Evolutionary conservation across 208 protist species (phyloP).

Genomic region (Wallacemonas sp.): DNA sequence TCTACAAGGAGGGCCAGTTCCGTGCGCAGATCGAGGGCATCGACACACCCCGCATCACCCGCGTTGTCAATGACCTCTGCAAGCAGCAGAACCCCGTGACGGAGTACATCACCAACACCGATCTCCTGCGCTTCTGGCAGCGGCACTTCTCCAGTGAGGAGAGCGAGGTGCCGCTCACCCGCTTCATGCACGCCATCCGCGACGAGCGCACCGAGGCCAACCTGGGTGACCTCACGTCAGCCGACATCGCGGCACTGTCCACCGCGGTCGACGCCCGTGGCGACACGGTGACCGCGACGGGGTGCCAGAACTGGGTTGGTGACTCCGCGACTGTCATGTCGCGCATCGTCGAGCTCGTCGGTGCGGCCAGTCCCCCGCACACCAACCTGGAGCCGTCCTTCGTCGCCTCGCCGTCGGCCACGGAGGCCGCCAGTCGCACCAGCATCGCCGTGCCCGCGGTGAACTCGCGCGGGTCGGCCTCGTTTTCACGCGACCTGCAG

Average conservation of each 20-base stretch:
- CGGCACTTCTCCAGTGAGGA: slow-evolving; percentile 63
- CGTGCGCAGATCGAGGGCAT: slow-evolving; percentile 75
- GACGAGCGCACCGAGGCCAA: slow-evolving; percentile 17
- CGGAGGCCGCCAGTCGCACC: neutral
- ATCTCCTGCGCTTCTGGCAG: slow-evolving; percentile 75
- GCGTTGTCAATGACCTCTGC: slow-evolving; percentile 74
- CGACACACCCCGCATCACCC: slow-evolving; percentile 84
- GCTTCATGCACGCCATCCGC: slow-evolving; percentile 50
- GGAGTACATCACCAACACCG: slow-evolving; percentile 75
- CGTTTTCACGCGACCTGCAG: slow-evolving; percentile 9
- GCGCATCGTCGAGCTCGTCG: slow-evolving; percentile 22
- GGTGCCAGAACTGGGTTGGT: slow-evolving; percentile 70
- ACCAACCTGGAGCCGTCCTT: slow-evolving; percentile 12
- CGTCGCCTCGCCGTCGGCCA: slow-evolving; percentile 4
- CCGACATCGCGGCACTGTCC: slow-evolving; percentile 33
- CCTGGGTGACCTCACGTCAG: slow-evolving; percentile 17
- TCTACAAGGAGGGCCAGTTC: slow-evolving; percentile 87
- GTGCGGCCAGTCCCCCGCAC: slow-evolving; percentile 3
- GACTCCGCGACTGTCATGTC: slow-evolving; percentile 35
- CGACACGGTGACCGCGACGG: slow-evolving; percentile 44
- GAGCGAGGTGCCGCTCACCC: slow-evolving; percentile 51
- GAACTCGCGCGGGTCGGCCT: neutral
- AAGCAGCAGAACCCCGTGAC: slow-evolving; percentile 64
- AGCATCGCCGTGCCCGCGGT: neutral
- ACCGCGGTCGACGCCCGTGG: slow-evolving; percentile 29